phyloP scores from a whole-genome alignment of 192 early-diverging fungal species.

The Linnemannia hyalina region DNA sequence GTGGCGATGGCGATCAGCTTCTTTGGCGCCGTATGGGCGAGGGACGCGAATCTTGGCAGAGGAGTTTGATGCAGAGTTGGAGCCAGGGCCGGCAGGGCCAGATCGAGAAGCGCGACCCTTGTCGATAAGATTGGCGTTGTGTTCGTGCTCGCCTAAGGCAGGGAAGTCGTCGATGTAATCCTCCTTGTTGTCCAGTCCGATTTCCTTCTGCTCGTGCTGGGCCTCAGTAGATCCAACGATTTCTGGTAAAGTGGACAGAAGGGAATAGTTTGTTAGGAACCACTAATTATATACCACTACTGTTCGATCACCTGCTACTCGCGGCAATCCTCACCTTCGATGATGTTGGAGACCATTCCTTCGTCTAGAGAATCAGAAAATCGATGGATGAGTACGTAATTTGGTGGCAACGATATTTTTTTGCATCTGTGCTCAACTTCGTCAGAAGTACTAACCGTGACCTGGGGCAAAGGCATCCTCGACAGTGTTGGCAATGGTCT shows the following conservation, averaged over 20 bases:
- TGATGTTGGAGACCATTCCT: conserved; percentile 8
- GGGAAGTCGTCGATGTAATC: neutral
- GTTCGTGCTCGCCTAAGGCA: neutral
- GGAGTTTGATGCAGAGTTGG: neutral
- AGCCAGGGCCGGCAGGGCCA: conserved; percentile 21
- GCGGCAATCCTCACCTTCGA: neutral
- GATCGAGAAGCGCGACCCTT: neutral
- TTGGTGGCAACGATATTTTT: neutral
- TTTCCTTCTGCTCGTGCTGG: conserved; percentile 21
- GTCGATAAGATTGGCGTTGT: neutral
- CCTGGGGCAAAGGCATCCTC: neutral
- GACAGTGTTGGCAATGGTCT: neutral
- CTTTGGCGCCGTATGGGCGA: conserved; percentile 22
- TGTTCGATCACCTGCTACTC: neutral
- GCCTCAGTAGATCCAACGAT: conserved; percentile 3
- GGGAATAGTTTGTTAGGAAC: too few species aligned
- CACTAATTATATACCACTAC: neutral
- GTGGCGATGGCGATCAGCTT: conserved; percentile 37
- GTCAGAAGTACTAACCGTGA: neutral
- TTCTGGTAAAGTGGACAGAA: neutral
- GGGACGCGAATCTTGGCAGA: conserved; percentile 7
- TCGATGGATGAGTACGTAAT: neutral
- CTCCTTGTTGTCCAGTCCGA: conserved; percentile 12
- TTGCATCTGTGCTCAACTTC: neutral
- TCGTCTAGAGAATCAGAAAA: neutral